Conservation (phyloP, 176 grass and related monocot species). For the Poa annua region DNA sequence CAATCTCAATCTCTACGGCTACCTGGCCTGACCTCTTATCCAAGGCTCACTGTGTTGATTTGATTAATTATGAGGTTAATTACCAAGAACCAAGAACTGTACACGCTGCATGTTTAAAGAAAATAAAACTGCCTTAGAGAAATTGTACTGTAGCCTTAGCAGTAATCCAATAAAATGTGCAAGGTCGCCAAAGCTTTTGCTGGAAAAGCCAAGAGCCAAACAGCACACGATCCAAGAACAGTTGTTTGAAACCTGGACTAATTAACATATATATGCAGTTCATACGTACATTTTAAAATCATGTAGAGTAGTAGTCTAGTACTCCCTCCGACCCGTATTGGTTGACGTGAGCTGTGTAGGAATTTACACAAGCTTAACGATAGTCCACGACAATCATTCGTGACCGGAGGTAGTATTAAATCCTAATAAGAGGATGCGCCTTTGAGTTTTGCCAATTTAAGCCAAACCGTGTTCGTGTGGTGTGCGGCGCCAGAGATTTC, state of each 20-base stretch:
- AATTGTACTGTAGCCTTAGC: neutral
- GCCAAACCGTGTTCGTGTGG: neutral
- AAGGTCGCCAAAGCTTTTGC: constrained; percentile 5
- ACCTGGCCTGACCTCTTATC: constrained; percentile 1
- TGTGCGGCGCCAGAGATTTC: neutral
- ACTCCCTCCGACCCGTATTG: too few relatives aligned
- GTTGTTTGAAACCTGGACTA: neutral
- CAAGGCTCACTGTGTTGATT: neutral
- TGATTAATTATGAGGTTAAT: neutral
- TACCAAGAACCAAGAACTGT: neutral
- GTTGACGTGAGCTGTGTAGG: too few relatives aligned
- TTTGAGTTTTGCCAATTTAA: neutral
- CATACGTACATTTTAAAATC: neutral
- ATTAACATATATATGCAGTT: neutral
- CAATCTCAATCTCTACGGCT: neutral
- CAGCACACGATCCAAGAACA: constrained; percentile 26
- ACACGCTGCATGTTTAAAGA: neutral
- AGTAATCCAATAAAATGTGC: neutral
- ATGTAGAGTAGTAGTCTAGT: neutral
- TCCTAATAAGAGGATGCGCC: neutral
- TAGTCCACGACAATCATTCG: too few relatives aligned
- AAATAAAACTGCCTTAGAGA: neutral
- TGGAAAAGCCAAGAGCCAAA: constrained; percentile 9
- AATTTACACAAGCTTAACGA: too few relatives aligned
- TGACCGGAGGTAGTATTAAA: too few relatives aligned